These are phyloP conservation scores for Globisporangium okanoganense DNA, from an alignment of 352 stramenopile genomes.

Conservation along the genomic window DNA sequence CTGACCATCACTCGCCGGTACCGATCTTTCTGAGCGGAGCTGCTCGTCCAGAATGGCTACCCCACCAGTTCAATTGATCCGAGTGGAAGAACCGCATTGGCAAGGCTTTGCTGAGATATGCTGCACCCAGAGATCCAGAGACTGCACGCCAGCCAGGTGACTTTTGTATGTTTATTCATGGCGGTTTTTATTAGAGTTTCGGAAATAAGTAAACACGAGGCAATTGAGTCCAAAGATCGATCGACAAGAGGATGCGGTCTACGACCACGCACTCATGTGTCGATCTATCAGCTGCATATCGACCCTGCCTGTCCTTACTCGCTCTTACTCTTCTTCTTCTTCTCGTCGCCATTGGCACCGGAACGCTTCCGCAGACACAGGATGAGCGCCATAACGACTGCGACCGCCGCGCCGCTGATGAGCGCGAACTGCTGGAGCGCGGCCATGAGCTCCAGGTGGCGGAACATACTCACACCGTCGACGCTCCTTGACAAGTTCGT, in stretches of 20 bases:
- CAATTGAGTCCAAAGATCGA: not conserved
- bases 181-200: not conserved
- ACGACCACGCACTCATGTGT: not conserved
- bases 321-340: slow-evolving; percentile 3
- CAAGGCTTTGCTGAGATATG: too few relatives aligned
- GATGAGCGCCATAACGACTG: slow-evolving; percentile 43
- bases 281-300: slow-evolving; percentile 4
- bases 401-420: slow-evolving; percentile 38
- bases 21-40: not conserved
- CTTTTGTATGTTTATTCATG: too few relatives aligned
- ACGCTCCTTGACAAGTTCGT: slow-evolving; percentile 82
- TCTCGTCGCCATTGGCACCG: too few relatives aligned
- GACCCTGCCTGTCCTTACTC: not conserved
- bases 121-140: too few relatives aligned
- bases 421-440: slow-evolving; percentile 57
- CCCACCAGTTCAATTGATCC: too few relatives aligned
- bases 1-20: not conserved
- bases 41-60: not conserved
- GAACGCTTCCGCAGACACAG: slow-evolving; percentile 41
- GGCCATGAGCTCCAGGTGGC: slow-evolving; percentile 67
- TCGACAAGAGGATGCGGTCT: not conserved
- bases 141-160: too few relatives aligned
- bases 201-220: not conserved
- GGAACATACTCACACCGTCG: slow-evolving; percentile 75
- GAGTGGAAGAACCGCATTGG: too few relatives aligned